phyloP scores from a whole-genome alignment of 345 rosid species.

The Rhodamnia rubescens region DNA sequence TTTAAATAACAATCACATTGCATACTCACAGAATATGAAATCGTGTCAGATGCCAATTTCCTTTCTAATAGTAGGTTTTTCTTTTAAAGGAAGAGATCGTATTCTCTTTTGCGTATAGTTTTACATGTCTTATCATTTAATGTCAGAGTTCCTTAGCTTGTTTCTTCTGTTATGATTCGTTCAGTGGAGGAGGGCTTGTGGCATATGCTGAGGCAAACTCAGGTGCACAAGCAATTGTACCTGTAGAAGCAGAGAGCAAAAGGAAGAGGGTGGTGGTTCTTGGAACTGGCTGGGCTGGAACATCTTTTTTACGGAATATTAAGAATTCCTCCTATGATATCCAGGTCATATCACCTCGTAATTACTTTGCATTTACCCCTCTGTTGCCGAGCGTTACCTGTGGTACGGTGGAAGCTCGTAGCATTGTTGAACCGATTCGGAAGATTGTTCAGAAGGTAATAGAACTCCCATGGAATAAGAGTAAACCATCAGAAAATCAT shows the following conservation, averaged over 20 bases:
- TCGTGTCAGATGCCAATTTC: background rate
- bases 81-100: background rate
- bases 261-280: constrained; percentile 91
- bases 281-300: constrained; percentile 99
- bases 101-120: background rate
- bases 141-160: background rate
- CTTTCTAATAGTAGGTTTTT: background rate
- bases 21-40: background rate
- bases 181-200: constrained; percentile 78
- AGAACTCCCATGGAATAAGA: background rate
- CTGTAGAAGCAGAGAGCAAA: constrained; percentile 30
- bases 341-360: constrained; percentile 87
- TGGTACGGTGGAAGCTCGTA: constrained; percentile 96
- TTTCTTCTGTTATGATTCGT: background rate
- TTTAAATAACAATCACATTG: background rate
- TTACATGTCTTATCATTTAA: fast-evolving
- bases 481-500: background rate
- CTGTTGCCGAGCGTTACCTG: constrained; percentile 91
- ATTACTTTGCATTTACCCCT: constrained; percentile 99
- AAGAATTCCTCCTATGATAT: constrained; percentile 61
- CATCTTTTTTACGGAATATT: constrained; percentile 74
- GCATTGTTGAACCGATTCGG: constrained; percentile 90
- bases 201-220: constrained; percentile 72
- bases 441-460: constrained; percentile 76
- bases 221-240: constrained; percentile 16